Percentiles rank a stretch among this genome's conserved stretches.
Evolutionary conservation across 2,329 filamentous ascomycete species (phyloP).

Genomic region (Pseudogymnoascus sp.): DNA sequence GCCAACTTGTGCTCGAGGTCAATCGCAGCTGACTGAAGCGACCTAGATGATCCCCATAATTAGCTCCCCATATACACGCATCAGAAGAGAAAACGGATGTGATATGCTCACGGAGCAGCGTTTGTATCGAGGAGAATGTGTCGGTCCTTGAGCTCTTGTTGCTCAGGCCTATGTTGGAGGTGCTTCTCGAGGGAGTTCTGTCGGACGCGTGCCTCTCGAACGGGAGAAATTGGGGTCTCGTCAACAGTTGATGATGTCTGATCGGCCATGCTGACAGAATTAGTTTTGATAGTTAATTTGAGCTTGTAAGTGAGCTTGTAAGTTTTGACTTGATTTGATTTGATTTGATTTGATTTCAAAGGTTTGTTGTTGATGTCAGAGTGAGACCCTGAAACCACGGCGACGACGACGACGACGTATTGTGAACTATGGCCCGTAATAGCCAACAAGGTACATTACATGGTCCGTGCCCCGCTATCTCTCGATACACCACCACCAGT

Average conservation of each 20-base stretch:
- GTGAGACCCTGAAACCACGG: background rate
- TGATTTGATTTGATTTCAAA: background rate
- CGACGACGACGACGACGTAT: background rate
- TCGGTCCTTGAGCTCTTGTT: constrained; percentile 56
- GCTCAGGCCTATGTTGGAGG: constrained; percentile 59
- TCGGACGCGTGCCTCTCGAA: constrained; percentile 39
- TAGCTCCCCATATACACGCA: background rate
- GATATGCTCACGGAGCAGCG: constrained; percentile 49
- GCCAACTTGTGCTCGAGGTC: constrained; percentile 58
- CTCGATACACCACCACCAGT: background rate
- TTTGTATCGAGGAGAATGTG: constrained; percentile 60
- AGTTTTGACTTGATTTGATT: background rate
- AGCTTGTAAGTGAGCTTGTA: constrained; percentile 2
- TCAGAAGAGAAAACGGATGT: background rate
- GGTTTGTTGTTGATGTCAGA: constrained; percentile 1
- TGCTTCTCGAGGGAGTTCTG: constrained; percentile 67
- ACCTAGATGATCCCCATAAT: constrained; percentile 31
- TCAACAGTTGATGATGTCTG: constrained; percentile 34
- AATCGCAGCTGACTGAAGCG: constrained; percentile 51
- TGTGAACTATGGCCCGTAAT: background rate
- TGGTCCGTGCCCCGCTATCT: background rate
- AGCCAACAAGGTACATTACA: constrained; percentile 5
- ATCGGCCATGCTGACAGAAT: constrained; percentile 1
- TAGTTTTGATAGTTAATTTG: background rate
- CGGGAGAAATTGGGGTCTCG: constrained; percentile 49